A percentile compares a stretch with the other conserved stretches of the same genome.
Conservation (phyloP, 176 grass and related monocot species). For the Stipa capillata region DNA sequence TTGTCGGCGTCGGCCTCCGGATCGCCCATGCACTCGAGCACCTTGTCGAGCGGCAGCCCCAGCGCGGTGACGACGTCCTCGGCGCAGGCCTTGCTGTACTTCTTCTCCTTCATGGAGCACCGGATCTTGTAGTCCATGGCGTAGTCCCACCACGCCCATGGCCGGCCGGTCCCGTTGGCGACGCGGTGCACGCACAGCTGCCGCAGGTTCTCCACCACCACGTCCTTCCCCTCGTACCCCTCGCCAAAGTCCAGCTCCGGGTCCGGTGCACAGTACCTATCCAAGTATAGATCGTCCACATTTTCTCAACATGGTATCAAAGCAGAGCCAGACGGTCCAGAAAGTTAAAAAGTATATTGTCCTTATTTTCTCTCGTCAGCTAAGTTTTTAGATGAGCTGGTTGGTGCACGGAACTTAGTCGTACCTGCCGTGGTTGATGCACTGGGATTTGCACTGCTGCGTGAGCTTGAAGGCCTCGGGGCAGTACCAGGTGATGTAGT, state of each 20-base stretch:
- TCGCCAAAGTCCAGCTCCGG: constrained; percentile 73
- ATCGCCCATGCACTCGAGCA: constrained; percentile 89
- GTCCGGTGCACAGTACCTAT: constrained; percentile 95
- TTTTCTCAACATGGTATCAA: too few species aligned
- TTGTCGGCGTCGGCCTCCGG: constrained; percentile 88
- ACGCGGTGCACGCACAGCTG: constrained; percentile 91
- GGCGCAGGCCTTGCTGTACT: constrained; percentile 76
- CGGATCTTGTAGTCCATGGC: constrained; percentile 85
- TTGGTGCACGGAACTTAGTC: too few species aligned
- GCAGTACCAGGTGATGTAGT: constrained; percentile 99
- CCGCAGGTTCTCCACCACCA: constrained; percentile 85
- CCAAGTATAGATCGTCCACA: too few species aligned
- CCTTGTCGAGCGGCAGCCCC: constrained; percentile 46
- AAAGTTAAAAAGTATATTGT: too few species aligned
- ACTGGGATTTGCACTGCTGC: constrained; percentile 71
- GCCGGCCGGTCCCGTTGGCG: constrained; percentile 50
- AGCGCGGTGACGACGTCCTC: constrained; percentile 63
- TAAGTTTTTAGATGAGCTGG: too few species aligned
- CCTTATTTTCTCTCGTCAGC: too few species aligned
- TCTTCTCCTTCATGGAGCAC: constrained; percentile 97
- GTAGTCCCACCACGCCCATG: constrained; percentile 97
- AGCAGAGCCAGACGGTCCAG: too few species aligned
- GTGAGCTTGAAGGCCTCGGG: constrained; percentile 53
- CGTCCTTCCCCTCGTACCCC: constrained; percentile 83
- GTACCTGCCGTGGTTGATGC: constrained; percentile 88